Base-by-base conservation (phyloP, 345 rosid species). In the Xanthoceras sorbifolium region DNA sequence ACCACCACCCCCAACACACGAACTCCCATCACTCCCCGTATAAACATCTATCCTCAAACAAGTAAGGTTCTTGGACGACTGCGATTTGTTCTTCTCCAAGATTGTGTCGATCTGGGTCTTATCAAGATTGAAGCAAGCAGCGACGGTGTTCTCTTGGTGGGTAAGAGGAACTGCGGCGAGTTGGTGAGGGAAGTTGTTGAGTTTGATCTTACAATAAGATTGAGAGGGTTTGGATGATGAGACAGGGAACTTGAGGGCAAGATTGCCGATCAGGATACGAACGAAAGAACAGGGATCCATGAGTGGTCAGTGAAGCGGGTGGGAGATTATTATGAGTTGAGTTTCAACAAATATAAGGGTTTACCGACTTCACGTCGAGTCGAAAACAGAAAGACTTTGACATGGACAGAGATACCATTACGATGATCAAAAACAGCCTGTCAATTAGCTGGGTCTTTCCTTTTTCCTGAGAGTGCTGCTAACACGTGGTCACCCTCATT, bases 241-340 rank as follows among this genome's bases (percentile, higher is more conserved):
- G 25, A 75, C 67, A 0, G 91, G 88, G 22, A 88, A 86, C 78
- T 86, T 88, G 66, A 93, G 79, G 40, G 97, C 90, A 29, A 96
- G 85, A 80, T 91, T 91, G 0, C 98, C 97, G 46, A 91, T 85
- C 3, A 93, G 87, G 80, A 96, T 79, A 86, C 98, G 90, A 36
- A 88, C 88, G 81, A 92, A 93, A 6, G 94, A 89, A 85, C 99
- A 96, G 80, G 99, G 99, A 92, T 96, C 99, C 99, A 96, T 95
- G 3, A 18, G 10, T 6, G 32, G 9, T 42, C 15, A 18, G 20
- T 29, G 46, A 46, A n/a, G 46, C 14, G 61, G 42, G n/a, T 6
- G 26, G 4, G n/a, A 68, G 26, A 2, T 1, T 34, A 10, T 9
- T 17, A 9, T n/a, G 42, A 31, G 23, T 44, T 44, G 57, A 15